Conservation (phyloP, 2,329 filamentous ascomycete genomes). For the Hymenoscyphus infarciens region DNA sequence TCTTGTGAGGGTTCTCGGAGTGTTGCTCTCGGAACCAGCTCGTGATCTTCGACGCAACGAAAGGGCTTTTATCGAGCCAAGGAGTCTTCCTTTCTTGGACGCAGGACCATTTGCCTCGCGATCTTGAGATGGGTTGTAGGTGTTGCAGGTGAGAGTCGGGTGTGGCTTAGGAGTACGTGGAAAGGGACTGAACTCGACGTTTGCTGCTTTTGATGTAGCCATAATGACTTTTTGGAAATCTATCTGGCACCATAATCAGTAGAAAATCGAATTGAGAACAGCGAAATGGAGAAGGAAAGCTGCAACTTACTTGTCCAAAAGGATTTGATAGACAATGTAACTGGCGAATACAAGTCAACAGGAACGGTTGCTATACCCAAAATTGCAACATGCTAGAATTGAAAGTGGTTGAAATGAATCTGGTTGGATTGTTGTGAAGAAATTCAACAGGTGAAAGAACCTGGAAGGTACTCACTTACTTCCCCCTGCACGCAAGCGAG, state of each 20-base stretch:
- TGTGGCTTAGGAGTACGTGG: conserved; percentile 17
- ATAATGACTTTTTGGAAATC: conserved; percentile 16
- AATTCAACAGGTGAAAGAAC: neutral
- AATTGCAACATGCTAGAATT: conserved; percentile 15
- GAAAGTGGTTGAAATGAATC: conserved; percentile 8
- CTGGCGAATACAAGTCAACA: neutral
- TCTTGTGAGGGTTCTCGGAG: conserved; percentile 8
- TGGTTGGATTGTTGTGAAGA: neutral
- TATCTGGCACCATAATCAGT: neutral
- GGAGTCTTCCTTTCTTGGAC: conserved; percentile 8
- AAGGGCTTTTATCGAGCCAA: conserved; percentile 14
- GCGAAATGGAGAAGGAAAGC: neutral
- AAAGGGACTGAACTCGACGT: conserved; percentile 14
- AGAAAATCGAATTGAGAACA: neutral
- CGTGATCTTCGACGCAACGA: conserved; percentile 6
- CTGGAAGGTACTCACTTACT: conserved; percentile 2
- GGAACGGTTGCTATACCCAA: conserved; percentile 19
- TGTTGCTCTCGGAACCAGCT: conserved; percentile 12
- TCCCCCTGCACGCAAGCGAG: neutral
- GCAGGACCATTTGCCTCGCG: neutral
- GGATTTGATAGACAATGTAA: neutral
- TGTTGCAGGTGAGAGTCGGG: neutral
- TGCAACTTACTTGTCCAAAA: neutral
- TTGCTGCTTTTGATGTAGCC: conserved; percentile 16
- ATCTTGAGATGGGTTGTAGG: neutral